Evolutionary conservation across 2,329 filamentous ascomycete genomes (phyloP).

Genomic region (Harringtonia aguacate): DNA sequence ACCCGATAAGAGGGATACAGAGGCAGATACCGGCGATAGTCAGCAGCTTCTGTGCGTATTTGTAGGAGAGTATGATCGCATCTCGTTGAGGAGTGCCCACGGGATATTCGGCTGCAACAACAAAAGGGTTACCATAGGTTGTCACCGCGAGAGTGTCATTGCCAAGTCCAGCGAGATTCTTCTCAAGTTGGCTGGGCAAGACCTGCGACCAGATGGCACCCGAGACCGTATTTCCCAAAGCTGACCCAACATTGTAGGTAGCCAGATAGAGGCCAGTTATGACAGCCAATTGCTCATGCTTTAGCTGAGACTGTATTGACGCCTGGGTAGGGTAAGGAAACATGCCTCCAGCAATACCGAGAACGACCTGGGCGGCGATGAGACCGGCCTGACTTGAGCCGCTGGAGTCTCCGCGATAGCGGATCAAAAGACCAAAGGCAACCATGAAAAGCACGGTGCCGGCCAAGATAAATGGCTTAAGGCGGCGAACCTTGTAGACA

Average conservation of each 20-base stretch:
- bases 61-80: conserved; percentile 32
- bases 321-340: conserved; percentile 42
- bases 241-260: conserved; percentile 52
- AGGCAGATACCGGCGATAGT: conserved; percentile 38
- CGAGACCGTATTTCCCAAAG: conserved; percentile 48
- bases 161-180: conserved; percentile 2
- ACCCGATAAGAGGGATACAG: conserved; percentile 34
- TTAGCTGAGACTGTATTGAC: conserved; percentile 28
- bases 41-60: conserved; percentile 34
- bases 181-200: conserved; percentile 33
- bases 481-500: conserved; percentile 44
- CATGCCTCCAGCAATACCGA: conserved; percentile 53
- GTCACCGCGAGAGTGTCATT: conserved; percentile 25
- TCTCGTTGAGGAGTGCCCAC: conserved; percentile 31
- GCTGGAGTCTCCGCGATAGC: conserved; percentile 43
- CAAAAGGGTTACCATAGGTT: conserved; percentile 26
- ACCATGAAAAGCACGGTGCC: conserved; percentile 52
- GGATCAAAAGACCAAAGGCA: conserved; percentile 55
- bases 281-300: conserved; percentile 47
- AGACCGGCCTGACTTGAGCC: conserved; percentile 39
- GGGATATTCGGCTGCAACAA: conserved; percentile 21
- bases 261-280: conserved; percentile 54
- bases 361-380: conserved; percentile 50
- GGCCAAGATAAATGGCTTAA: conserved; percentile 53
- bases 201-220: conserved; percentile 53